A percentile compares a stretch with the other conserved stretches of the same genome.
These are phyloP conservation scores for Fonsecaea monophora DNA, from an alignment of 2,329 filamentous ascomycete species.

Conservation along the genomic window DNA sequence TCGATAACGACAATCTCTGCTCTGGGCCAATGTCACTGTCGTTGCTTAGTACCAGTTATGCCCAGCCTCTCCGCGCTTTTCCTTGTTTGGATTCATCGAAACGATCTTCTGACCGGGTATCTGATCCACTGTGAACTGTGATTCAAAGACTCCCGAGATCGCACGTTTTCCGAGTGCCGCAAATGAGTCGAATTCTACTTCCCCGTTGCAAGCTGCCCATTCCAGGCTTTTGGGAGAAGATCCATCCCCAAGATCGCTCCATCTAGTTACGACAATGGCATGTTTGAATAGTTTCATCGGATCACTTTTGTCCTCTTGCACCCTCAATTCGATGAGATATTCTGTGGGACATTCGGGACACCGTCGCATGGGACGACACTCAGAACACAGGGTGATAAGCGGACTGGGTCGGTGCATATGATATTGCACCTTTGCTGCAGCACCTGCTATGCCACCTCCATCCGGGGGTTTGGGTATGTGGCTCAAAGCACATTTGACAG, in stretches of 20 bases:
- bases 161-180: slow-evolving; percentile 59
- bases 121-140: slow-evolving; percentile 59
- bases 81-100: slow-evolving; percentile 64
- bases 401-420: slow-evolving; percentile 46
- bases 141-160: slow-evolving; percentile 66
- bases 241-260: slow-evolving; percentile 67
- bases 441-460: slow-evolving; percentile 52
- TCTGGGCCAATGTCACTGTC: neutral
- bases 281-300: slow-evolving; percentile 61
- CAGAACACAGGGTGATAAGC: slow-evolving; percentile 60
- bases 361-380: slow-evolving; percentile 65
- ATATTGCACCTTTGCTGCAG: slow-evolving; percentile 44
- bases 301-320: slow-evolving; percentile 62
- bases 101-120: slow-evolving; percentile 65
- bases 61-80: slow-evolving; percentile 62
- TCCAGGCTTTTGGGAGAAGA: slow-evolving; percentile 58
- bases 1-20: neutral
- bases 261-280: slow-evolving; percentile 65
- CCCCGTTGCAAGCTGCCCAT: slow-evolving; percentile 63
- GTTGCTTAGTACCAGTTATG: slow-evolving; percentile 63
- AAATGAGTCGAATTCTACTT: slow-evolving; percentile 61
- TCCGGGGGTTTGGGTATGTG: slow-evolving; percentile 60
- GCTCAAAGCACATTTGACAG: slow-evolving; percentile 66
- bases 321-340: slow-evolving; percentile 66
- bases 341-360: slow-evolving; percentile 69